phyloP scores from a whole-genome alignment of 345 rosid genomes.

The Rhodomyrtus tomentosa region DNA sequence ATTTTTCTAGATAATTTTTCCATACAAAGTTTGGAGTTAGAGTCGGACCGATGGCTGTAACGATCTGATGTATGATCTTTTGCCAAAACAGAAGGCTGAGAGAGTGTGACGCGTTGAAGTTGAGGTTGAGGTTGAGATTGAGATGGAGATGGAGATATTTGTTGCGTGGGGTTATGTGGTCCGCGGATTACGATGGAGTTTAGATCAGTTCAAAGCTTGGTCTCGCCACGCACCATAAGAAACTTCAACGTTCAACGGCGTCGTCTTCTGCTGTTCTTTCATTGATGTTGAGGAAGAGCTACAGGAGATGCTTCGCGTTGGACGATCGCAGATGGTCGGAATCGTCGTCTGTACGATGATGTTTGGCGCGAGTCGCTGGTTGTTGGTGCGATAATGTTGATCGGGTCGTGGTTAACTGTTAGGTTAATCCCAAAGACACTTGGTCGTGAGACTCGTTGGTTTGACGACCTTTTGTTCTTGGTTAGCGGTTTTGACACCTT shows the following conservation, averaged over 20 bases:
- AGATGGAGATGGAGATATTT: neutral
- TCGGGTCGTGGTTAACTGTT: neutral
- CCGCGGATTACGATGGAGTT: neutral
- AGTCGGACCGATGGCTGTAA: neutral
- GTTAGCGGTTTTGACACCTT: neutral
- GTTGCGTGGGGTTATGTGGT: neutral
- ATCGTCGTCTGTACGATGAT: neutral
- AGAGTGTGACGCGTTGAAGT: neutral
- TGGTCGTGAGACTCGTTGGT: neutral
- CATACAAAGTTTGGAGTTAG: too few relatives aligned
- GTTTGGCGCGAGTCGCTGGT: too few relatives aligned
- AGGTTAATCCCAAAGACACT: neutral
- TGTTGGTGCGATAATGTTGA: neutral
- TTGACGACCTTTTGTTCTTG: neutral
- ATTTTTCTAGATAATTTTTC: too few relatives aligned
- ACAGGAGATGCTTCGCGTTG: neutral
- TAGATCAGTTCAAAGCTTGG: neutral
- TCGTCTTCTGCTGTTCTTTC: neutral
- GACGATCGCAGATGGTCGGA: neutral
- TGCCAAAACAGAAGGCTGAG: neutral
- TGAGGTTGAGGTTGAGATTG: neutral
- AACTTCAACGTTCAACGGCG: neutral
- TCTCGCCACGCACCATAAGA: neutral
- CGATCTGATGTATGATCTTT: neutral
- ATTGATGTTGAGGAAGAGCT: neutral